Evolutionary conservation across 2,329 filamentous ascomycete species (phyloP).

Genomic region (Tolypocladium guangdongense): DNA sequence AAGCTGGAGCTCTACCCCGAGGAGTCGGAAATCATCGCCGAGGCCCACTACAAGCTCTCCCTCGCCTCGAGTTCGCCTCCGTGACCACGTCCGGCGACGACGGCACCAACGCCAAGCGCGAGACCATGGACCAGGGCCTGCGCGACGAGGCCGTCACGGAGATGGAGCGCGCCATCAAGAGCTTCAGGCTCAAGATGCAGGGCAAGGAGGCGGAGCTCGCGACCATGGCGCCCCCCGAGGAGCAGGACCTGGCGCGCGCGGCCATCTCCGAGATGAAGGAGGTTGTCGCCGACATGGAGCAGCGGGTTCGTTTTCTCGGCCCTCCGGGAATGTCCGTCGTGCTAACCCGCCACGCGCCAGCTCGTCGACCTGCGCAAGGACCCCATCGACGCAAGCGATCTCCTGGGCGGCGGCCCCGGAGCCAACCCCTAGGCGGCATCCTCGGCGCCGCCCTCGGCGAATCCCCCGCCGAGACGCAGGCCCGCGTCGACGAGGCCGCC

Average conservation of each 20-base stretch:
- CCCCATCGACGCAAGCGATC: conserved; percentile 33
- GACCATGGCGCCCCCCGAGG: conserved; percentile 51
- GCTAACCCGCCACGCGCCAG: conserved; percentile 18
- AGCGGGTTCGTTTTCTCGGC: conserved; percentile 42
- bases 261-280: conserved; percentile 66
- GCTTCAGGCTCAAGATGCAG: conserved; percentile 59
- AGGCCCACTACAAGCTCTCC: conserved; percentile 94
- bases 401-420: conserved; percentile 22
- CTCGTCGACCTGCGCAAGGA: conserved; percentile 57
- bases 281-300: conserved; percentile 68
- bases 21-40: conserved; percentile 77
- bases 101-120: conserved; percentile 32
- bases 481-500: conserved; percentile 60
- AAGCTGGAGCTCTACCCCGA: conserved; percentile 69
- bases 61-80: conserved; percentile 91
- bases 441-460: conserved; percentile 54
- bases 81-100: conserved; percentile 50
- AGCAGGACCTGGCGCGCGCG: conserved; percentile 51
- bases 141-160: conserved; percentile 61
- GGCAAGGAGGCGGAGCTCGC: conserved; percentile 58
- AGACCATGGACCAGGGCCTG: conserved; percentile 54
- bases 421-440: conserved; percentile 43
- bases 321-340: neutral
- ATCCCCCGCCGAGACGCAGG: conserved; percentile 47
- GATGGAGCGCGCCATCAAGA: conserved; percentile 63